A percentile compares a stretch with the other conserved stretches of the same genome.
Evolutionary conservation across 2,329 filamentous ascomycete genomes (phyloP).

Genomic region (Aaosphaeria arxii): DNA sequence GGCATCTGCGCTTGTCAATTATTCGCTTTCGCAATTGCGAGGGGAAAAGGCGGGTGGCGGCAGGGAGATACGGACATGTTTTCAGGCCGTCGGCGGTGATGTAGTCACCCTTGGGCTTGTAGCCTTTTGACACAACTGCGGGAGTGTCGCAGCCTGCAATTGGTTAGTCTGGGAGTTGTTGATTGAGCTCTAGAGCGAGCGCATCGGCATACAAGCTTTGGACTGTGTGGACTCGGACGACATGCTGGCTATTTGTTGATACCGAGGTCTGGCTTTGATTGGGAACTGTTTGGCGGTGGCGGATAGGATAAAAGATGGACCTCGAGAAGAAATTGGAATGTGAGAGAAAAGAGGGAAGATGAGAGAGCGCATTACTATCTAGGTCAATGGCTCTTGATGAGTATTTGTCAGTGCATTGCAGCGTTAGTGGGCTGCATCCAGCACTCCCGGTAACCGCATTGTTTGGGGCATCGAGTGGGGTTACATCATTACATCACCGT

Average conservation of each 20-base stretch:
- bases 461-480: no score
- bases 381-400: no score
- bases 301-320: no score
- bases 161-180: conserved; percentile 3
- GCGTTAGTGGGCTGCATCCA: no score
- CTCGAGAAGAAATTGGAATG: no score
- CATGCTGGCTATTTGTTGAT: conserved; percentile 18
- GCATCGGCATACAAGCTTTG: conserved; percentile 26
- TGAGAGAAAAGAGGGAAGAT: no score
- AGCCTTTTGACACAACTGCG: conserved; percentile 48
- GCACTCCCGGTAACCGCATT: no score
- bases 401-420: no score
- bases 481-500: no score
- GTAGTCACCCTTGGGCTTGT: conserved; percentile 58
- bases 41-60: neutral
- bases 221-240: conserved; percentile 36
- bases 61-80: conserved; percentile 45
- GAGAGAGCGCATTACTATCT: no score
- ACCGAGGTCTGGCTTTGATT: neutral
- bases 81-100: conserved; percentile 60
- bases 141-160: conserved; percentile 48
- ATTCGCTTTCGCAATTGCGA: neutral
- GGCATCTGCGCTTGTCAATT: conserved; percentile 40
- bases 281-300: neutral
- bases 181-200: neutral